Base-by-base conservation (phyloP, 192 early-diverging fungal species). In the Coemansia sp. region DNA sequence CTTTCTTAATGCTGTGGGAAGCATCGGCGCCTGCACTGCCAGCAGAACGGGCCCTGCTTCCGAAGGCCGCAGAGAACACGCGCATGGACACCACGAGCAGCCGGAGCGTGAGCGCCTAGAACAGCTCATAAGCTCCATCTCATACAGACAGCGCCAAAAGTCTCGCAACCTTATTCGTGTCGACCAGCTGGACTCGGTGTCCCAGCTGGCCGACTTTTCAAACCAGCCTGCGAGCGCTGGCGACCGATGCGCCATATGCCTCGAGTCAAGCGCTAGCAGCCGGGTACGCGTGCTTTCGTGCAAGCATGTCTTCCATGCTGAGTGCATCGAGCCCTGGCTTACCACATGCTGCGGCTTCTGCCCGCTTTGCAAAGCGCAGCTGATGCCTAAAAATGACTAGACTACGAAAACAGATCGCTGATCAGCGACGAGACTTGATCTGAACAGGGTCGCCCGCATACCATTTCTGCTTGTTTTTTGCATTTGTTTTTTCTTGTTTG, bases 251-350 rank as follows among this genome's bases (percentile, higher is more conserved):
- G 55, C 73, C 22, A 74, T 80, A 15, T 80, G 78, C 56, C 63
- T 80, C 15, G 78, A 80, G 32, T 14, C 33, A 1, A 61, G 22
- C 12, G 43, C 51, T 41, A 39, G 45, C 12, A 48, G 12, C 12
- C 8, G 15, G 37, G 41, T 84, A 14, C 77, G 82, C 22, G 43
- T 65, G 35, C 74, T 84, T 5, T 11, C 55, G 18, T 85, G 84
- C 66, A 8, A 15, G 6, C 84, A 85, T 51, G 35, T 53, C 11
- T 85, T 83, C 61, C 84, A 85, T 34, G 65, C 68, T 2, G 35
- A 32, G 11, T 85, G 84, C 67, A 67, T 85, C 34, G 84, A 83
- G 45, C 68, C 67, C 9, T 85, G 84, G 84, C 70, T 85, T 15
- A 76, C 83, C 20, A 41, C 53, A 6, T 70, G 48, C 60, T 69